phyloP scores from a whole-genome alignment of 2,329 filamentous ascomycete species.

The Ceratocystiopsis sp. region DNA sequence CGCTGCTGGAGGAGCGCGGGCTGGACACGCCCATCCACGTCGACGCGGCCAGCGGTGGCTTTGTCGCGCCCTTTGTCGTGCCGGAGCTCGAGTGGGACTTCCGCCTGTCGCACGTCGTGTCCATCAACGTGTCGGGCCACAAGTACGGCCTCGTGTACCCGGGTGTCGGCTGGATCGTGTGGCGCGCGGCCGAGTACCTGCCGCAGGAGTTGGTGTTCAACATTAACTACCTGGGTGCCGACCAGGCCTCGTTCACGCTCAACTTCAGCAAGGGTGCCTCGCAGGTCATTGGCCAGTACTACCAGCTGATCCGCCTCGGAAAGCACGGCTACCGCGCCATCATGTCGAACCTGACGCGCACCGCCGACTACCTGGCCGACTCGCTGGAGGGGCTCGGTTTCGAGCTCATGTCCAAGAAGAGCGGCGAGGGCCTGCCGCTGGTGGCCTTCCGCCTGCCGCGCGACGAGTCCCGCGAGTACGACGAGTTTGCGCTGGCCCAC shows the following conservation, averaged over 20 bases:
- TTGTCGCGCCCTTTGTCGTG: conserved; percentile 80
- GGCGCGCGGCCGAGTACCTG: conserved; percentile 67
- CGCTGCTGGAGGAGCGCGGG: conserved; percentile 56
- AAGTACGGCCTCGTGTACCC: conserved; percentile 68
- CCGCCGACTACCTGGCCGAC: conserved; percentile 68
- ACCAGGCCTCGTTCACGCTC: conserved; percentile 88
- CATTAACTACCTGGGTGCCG: conserved; percentile 95
- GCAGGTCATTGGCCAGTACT: conserved; percentile 93
- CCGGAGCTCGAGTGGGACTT: conserved; percentile 86
- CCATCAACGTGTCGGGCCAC: conserved; percentile 89
- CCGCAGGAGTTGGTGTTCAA: conserved; percentile 93
- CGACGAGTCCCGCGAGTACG: conserved; percentile 39
- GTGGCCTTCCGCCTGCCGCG: conserved; percentile 70
- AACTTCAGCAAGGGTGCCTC: conserved; percentile 95
- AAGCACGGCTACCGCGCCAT: conserved; percentile 84
- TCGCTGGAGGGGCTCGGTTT: conserved; percentile 63
- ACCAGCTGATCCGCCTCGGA: conserved; percentile 87
- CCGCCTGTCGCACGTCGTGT: conserved; percentile 70
- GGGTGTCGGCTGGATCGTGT: conserved; percentile 86
- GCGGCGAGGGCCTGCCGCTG: conserved; percentile 66
- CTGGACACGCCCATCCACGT: conserved; percentile 83
- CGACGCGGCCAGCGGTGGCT: conserved; percentile 81
- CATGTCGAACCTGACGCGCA: conserved; percentile 85
- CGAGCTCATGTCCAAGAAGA: conserved; percentile 69
- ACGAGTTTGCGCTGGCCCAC: conserved; percentile 68